Base-by-base conservation (phyloP, 2,329 filamentous ascomycete species). In the Scedosporium boydii region DNA sequence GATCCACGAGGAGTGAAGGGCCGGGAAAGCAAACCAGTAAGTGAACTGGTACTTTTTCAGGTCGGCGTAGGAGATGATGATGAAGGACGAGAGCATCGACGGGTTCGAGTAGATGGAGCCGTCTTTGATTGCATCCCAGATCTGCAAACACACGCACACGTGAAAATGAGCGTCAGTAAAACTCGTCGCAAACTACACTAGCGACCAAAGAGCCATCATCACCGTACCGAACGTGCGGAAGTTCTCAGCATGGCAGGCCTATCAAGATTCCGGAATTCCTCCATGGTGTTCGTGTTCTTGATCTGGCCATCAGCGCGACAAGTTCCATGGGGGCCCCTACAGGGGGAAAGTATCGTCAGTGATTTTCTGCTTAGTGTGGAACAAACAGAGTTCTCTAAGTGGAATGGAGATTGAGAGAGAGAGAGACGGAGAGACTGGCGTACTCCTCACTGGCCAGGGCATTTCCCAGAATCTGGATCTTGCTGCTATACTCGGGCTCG, bases 21-120 rank as follows among this genome's bases (percentile, higher is more conserved):
- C 92, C 1, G 95, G 95, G 70, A 96, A 99, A 4, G 89, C 93
- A 74, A 98, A 98, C 87, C 96, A 96, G 76, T 98, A 98, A n/a
- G 89, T 91, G 72, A 98, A 97, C 66, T 88, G 91, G 77, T 98
- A 98, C 72, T 96, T 97, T 75, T 99, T 99, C 41, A 99, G 82
- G 71, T 99, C 93, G 65, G 95, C 93, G 73, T 91, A 99, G 16
- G 91, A 96, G 56, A 98, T 85, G 63, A 96, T 86, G 27, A 90
- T 83, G 73, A 97, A 98, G 6, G 91, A 95, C 4, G 91, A 87
- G 18, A 99, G 85, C 2, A 98, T 82, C 4, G 93, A 97, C 2
- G 95, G 95, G 59, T 93, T 90, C 9, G 92, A 95, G 76, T 96
- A 98, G 68, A 99, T 96, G 48, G 91, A 96, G 63, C 93, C 93